Percentiles rank a stretch among this genome's conserved stretches.
Conservation (phyloP, 1,139 yeast species). For the Kluyveromyces sp. region DNA sequence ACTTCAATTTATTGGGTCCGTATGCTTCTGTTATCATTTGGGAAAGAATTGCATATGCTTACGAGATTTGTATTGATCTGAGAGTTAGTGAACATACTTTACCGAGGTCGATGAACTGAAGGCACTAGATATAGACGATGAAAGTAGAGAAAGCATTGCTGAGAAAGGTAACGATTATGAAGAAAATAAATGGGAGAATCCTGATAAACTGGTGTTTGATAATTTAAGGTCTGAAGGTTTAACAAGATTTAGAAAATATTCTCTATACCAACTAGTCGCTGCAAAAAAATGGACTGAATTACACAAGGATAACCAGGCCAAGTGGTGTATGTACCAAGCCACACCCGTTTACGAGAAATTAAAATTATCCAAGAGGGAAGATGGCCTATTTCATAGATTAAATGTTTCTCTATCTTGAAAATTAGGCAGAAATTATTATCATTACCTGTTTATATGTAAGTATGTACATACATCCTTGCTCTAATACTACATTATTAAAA, state of each 20-base stretch:
- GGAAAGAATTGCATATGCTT: conserved; percentile 43
- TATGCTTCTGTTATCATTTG: conserved; percentile 37
- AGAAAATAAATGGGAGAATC: conserved; percentile 22
- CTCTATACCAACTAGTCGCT: conserved; percentile 72
- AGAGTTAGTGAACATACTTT: conserved; percentile 20
- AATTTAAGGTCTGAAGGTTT: conserved; percentile 33
- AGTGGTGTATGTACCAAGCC: conserved; percentile 19
- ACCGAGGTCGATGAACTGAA: conserved; percentile 8
- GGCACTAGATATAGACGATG: conserved; percentile 11
- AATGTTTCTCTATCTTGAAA: neutral
- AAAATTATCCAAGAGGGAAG: neutral
- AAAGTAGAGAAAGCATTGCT: neutral
- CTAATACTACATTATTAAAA: too few species aligned
- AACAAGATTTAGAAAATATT: conserved; percentile 62
- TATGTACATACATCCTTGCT: too few species aligned
- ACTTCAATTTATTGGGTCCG: conserved; percentile 27
- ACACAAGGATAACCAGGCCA: conserved; percentile 25
- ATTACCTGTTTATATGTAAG: too few species aligned
- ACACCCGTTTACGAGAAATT: conserved; percentile 1
- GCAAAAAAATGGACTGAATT: conserved; percentile 60
- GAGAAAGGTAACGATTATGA: conserved; percentile 7
- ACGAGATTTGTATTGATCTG: conserved; percentile 26
- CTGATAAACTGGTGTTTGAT: conserved; percentile 1
- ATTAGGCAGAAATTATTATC: neutral
- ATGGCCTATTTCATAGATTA: neutral